These are phyloP conservation scores for Hemisphaericaspora lyxosophila DNA, from an alignment of 1,139 yeast species.

Conservation along the genomic window DNA sequence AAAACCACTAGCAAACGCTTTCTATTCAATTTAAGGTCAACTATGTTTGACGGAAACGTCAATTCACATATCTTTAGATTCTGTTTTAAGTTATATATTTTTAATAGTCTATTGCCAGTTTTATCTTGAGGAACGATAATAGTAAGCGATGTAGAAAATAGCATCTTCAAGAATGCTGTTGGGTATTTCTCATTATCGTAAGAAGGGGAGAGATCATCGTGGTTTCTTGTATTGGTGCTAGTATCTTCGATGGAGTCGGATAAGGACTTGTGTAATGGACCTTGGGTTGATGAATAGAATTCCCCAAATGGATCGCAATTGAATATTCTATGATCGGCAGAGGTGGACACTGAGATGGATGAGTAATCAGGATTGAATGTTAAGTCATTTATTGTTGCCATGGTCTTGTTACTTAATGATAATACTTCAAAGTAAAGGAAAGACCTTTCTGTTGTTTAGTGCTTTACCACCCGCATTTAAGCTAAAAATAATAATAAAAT, in stretches of 20 bases:
- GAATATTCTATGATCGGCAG: constrained; percentile 36
- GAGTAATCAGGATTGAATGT: constrained; percentile 47
- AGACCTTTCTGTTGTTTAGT: no score
- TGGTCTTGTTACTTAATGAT: neutral
- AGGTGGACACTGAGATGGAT: constrained; percentile 40
- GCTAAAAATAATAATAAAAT: no score
- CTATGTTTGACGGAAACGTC: constrained; percentile 61
- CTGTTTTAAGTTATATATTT: constrained; percentile 67
- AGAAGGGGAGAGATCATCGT: constrained; percentile 1
- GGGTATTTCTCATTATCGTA: constrained; percentile 17
- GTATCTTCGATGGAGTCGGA: constrained; percentile 14
- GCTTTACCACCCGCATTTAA: no score
- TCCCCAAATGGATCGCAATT: constrained; percentile 53
- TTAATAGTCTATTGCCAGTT: constrained; percentile 50
- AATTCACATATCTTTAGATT: constrained; percentile 69
- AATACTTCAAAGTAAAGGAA: neutral
- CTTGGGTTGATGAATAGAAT: constrained; percentile 30
- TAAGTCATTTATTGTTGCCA: constrained; percentile 33
- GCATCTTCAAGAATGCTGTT: constrained; percentile 52
- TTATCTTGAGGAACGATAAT: constrained; percentile 57
- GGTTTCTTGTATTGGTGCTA: constrained; percentile 9
- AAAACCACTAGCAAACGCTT: constrained; percentile 62
- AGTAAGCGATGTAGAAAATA: constrained; percentile 68
- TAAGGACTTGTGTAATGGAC: constrained; percentile 13
- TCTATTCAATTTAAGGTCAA: constrained; percentile 64